phyloP scores from a whole-genome alignment of 2,329 filamentous ascomycete species.

The Colletotrichum eremochloae region DNA sequence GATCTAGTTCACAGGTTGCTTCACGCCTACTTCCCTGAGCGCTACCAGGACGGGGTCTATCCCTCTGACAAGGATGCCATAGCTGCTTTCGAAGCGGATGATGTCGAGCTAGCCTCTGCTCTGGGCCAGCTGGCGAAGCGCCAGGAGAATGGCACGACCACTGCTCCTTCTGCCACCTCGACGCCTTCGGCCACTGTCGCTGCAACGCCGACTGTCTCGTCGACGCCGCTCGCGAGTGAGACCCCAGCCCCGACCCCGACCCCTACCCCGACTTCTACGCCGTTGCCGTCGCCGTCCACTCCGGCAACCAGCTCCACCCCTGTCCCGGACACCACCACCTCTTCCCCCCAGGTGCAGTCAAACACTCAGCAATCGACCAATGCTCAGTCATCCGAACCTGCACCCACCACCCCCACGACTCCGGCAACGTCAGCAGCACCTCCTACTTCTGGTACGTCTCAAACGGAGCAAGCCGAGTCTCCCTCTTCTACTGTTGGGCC shows the following conservation, averaged over 20 bases:
- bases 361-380: slow-evolving; percentile 35
- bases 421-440: slow-evolving; percentile 48
- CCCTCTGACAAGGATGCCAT: slow-evolving; percentile 73
- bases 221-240: slow-evolving; percentile 20
- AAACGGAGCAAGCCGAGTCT: slow-evolving; percentile 42
- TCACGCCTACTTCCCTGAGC: slow-evolving; percentile 71
- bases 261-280: slow-evolving; percentile 45
- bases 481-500: slow-evolving; percentile 48
- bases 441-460: slow-evolving; percentile 47
- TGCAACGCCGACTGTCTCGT: slow-evolving; percentile 30
- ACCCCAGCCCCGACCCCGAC: slow-evolving; percentile 43
- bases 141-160: slow-evolving; percentile 56
- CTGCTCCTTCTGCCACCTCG: slow-evolving; percentile 34
- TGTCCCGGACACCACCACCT: slow-evolving; percentile 29
- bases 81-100: slow-evolving; percentile 71
- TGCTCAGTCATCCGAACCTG: slow-evolving; percentile 37
- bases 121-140: slow-evolving; percentile 76
- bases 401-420: slow-evolving; percentile 43
- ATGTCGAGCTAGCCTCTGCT: slow-evolving; percentile 72
- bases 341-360: slow-evolving; percentile 29
- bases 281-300: slow-evolving; percentile 40
- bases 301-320: slow-evolving; percentile 35
- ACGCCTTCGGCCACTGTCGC: slow-evolving; percentile 40
- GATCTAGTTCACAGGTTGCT: slow-evolving; percentile 75
- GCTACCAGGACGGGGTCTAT: slow-evolving; percentile 78